These are phyloP conservation scores for Dactylonectria estremocensis DNA, from an alignment of 2,329 filamentous ascomycete genomes.

Conservation along the genomic window DNA sequence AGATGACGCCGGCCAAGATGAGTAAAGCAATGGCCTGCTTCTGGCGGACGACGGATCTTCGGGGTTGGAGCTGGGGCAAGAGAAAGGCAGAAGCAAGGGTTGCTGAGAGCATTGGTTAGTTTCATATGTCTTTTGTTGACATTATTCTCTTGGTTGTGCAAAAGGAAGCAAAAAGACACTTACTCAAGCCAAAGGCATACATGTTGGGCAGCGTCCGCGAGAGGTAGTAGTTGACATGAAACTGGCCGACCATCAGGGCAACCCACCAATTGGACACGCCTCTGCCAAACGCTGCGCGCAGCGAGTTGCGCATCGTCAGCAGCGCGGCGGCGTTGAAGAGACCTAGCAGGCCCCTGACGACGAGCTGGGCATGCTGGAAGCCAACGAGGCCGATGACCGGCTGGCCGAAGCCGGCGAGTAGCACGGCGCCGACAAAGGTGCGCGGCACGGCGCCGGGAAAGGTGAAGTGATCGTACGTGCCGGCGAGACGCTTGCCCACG, in stretches of 20 bases:
- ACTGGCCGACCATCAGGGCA: conserved; percentile 85
- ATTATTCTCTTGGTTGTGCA: neutral
- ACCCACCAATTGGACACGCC: conserved; percentile 84
- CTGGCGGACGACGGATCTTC: conserved; percentile 60
- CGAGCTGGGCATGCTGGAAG: conserved; percentile 69
- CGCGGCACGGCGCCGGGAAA: conserved; percentile 94
- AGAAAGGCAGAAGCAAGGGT: conserved; percentile 73
- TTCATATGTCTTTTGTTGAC: neutral
- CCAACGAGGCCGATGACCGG: conserved; percentile 73
- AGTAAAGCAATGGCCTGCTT: conserved; percentile 81
- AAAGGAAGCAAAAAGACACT: conserved; percentile 52
- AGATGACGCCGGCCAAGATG: conserved; percentile 85
- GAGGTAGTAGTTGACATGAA: conserved; percentile 94
- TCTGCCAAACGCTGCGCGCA: conserved; percentile 78
- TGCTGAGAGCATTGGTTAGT: conserved; percentile 59
- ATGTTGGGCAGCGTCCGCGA: conserved; percentile 95
- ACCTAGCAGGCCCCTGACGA: conserved; percentile 84
- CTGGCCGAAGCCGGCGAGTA: conserved; percentile 81
- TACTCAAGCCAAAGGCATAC: conserved; percentile 92
- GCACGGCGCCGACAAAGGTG: conserved; percentile 86
- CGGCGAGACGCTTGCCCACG: conserved; percentile 66
- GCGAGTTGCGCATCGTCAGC: conserved; percentile 73
- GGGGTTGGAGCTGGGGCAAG: conserved; percentile 52
- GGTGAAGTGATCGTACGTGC: conserved; percentile 87
- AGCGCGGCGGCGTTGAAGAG: conserved; percentile 81